Percentiles rank a stretch among this genome's conserved stretches.
Evolutionary conservation across 495 filamentous ascomycete genomes (phyloP).

Genomic region (Durotheca rogersii): DNA sequence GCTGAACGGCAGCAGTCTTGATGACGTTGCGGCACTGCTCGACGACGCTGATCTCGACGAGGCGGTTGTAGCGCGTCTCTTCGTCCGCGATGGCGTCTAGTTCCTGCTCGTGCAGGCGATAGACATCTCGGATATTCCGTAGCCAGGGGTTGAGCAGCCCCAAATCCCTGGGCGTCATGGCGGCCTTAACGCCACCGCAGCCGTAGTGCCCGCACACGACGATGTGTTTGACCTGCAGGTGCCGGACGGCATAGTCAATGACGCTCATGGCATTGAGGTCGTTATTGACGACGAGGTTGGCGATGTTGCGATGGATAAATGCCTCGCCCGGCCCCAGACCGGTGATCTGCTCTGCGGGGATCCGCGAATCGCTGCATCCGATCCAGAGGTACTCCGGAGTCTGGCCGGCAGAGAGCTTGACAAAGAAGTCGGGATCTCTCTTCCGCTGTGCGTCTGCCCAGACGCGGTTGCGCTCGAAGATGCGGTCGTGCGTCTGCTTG

Average conservation of each 20-base stretch:
- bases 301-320: slow-evolving; percentile 66
- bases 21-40: slow-evolving; percentile 61
- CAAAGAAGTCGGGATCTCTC: slow-evolving; percentile 58
- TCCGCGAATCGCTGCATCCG: slow-evolving; percentile 63
- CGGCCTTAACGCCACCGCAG: slow-evolving; percentile 64
- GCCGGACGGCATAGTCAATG: slow-evolving; percentile 60
- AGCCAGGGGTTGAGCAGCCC: slow-evolving; percentile 63
- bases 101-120: slow-evolving; percentile 57
- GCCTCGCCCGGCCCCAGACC: slow-evolving; percentile 60
- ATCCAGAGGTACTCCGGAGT: slow-evolving; percentile 64
- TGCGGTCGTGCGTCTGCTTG: slow-evolving; percentile 50
- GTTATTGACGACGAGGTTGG: slow-evolving; percentile 60
- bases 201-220: slow-evolving; percentile 66
- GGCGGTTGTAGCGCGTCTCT: slow-evolving; percentile 49
- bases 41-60: slow-evolving; percentile 61
- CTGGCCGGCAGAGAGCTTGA: slow-evolving; percentile 53
- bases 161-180: slow-evolving; percentile 58
- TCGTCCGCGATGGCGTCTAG: slow-evolving; percentile 53
- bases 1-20: slow-evolving; percentile 59
- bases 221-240: slow-evolving; percentile 63
- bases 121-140: slow-evolving; percentile 61
- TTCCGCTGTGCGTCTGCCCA: slow-evolving; percentile 55
- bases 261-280: slow-evolving; percentile 63
- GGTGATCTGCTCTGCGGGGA: slow-evolving; percentile 61
- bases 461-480: slow-evolving; percentile 55